phyloP scores from a whole-genome alignment of 768 basidiomycete genomes.

The Amanita muscaria region DNA sequence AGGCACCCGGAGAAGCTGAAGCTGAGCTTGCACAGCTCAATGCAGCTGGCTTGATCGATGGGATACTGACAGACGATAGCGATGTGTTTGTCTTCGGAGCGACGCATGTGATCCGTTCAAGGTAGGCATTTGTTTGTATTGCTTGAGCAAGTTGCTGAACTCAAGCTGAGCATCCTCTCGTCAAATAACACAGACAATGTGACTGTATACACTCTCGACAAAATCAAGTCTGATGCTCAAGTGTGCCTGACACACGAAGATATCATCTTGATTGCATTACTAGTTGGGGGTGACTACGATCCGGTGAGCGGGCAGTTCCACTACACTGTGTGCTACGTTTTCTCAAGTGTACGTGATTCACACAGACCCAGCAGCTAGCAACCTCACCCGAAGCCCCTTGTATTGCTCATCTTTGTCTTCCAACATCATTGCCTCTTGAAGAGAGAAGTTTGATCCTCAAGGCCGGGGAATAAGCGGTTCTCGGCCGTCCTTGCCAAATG shows the following conservation, averaged over 20 bases:
- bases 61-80: background rate
- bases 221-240: background rate
- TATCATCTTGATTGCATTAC: background rate
- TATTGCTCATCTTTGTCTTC: too few relatives aligned
- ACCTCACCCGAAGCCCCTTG: too few relatives aligned
- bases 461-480: too few relatives aligned
- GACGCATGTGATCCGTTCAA: background rate
- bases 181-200: background rate
- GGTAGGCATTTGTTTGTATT: background rate
- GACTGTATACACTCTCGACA: background rate
- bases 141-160: background rate
- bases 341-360: background rate
- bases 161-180: background rate
- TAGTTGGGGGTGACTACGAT: conserved; percentile 2
- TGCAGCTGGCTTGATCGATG: background rate
- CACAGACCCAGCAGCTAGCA: too few relatives aligned
- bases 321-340: background rate
- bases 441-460: too few relatives aligned
- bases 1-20: conserved; percentile 6
- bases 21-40: conserved; percentile 1
- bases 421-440: too few relatives aligned
- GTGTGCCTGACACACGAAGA: background rate
- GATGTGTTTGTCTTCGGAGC: conserved; percentile 5
- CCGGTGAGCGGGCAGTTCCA: background rate
- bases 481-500: too few relatives aligned